Evolutionary conservation across 164 flowering plant genomes (phyloP), one percentile per base, ranked within the genome.

Genomic region (Magnolia changhungtana): DNA sequence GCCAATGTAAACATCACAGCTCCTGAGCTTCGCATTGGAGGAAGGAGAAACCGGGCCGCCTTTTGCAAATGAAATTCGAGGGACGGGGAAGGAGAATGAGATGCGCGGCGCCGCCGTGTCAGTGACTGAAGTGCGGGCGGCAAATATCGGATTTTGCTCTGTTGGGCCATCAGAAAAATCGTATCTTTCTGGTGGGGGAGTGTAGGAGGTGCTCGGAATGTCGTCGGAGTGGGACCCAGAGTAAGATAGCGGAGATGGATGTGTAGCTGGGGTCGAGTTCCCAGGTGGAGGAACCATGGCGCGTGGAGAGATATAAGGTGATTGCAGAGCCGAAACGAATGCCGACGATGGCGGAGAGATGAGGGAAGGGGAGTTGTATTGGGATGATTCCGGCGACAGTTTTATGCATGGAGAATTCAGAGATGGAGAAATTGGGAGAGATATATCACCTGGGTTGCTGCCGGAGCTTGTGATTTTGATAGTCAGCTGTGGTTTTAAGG

Each of bases 1-100:
- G n/a, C 98, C 98, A 64, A 95, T 87, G 83, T 86, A 95, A 14
- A 92, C 97, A 82, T 95, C 98, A 80, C 95, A 91, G 89, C 97
- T 92, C 79, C 97, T 86, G 51, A 91, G 91, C 74, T 91, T 94
- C 11, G 93, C 81, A 83, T 88, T 90, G 49, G 89, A 76, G 50
- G 86, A 81, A 14, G 97, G 89, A 24, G 97, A 90, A 74, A 86
- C 85, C 1, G 90, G 81, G n/a, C 87, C 86, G 23, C 87, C 86
- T 82, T 86, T 88, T n/a, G 90, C 84, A 9, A 91, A 88, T 29
- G 98, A 91, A 72, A 89, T 80, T 52, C 93, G 84, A 18, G 97
- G 97, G 72, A 90, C 91, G 0, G 90, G 98, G 78, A 92, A 92
- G 1, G 98, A 90, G 73, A 92, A 95, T 1, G 97, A 90, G 70